phyloP scores from a whole-genome alignment of 345 rosid species.

The Citrus maxima region DNA sequence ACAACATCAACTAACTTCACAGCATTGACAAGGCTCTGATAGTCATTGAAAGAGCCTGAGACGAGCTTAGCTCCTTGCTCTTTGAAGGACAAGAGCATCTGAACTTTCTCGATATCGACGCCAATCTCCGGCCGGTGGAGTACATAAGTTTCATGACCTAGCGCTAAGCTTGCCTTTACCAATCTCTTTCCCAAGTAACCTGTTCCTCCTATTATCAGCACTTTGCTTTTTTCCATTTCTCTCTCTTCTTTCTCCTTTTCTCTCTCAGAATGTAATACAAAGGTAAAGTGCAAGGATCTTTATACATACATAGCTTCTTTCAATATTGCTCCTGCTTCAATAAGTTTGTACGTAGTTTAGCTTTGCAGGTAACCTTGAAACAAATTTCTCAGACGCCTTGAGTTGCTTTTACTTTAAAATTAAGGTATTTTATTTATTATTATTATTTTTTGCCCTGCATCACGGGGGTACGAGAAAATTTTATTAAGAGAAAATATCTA shows the following conservation, averaged over 20 bases:
- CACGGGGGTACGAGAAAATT: too few species aligned
- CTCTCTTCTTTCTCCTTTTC: background rate
- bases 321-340: too few species aligned
- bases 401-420: too few species aligned
- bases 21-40: constrained; percentile 43
- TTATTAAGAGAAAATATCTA: too few species aligned
- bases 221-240: constrained; percentile 40
- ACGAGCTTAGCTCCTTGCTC: constrained; percentile 56
- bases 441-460: too few species aligned
- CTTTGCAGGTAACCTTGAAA: too few species aligned
- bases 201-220: constrained; percentile 70
- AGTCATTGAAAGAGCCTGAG: constrained; percentile 56
- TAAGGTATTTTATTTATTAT: too few species aligned
- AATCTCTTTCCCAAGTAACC: constrained; percentile 81
- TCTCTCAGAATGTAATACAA: background rate
- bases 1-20: constrained; percentile 75
- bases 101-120: constrained; percentile 71
- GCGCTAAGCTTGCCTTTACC: constrained; percentile 65
- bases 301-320: too few species aligned
- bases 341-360: too few species aligned
- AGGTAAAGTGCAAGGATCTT: too few species aligned
- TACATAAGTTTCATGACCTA: constrained; percentile 62
- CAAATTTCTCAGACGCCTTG: too few species aligned
- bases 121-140: constrained; percentile 64
- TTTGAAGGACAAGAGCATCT: constrained; percentile 55